Evolutionary conservation across 352 stramenopile species (phyloP).

Genomic region (Globisporangium carolinianum): DNA sequence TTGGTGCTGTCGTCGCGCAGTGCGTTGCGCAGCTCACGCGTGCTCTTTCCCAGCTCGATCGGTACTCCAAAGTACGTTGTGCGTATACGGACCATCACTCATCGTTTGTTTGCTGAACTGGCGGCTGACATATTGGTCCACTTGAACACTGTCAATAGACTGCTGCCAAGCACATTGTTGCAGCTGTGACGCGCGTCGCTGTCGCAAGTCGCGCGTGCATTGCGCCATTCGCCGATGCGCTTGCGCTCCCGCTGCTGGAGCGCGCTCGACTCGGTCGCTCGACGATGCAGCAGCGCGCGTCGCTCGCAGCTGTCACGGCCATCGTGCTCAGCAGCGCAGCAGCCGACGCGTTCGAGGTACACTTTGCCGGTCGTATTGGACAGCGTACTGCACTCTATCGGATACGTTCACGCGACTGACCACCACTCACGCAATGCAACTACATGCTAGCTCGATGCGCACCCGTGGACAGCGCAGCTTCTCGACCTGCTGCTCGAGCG

Average conservation of each 20-base stretch:
- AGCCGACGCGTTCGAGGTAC: constrained; percentile 32
- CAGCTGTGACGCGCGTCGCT: constrained; percentile 41
- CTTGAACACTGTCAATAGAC: constrained; percentile 8
- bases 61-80: constrained; percentile 63
- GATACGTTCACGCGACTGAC: too few relatives aligned
- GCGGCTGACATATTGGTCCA: background rate
- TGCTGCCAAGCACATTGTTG: constrained; percentile 43
- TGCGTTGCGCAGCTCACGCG: constrained; percentile 30
- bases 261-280: constrained; percentile 19
- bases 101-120: background rate
- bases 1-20: constrained; percentile 18
- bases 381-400: too few relatives aligned
- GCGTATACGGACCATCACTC: background rate
- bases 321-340: constrained; percentile 33
- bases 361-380: constrained; percentile 1
- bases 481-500: constrained; percentile 33
- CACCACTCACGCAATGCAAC: too few relatives aligned
- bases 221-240: constrained; percentile 32
- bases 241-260: constrained; percentile 32
- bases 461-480: constrained; percentile 41
- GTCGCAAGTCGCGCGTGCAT: constrained; percentile 32
- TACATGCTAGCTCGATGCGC: constrained; percentile 19
- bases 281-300: constrained; percentile 41
- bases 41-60: constrained; percentile 50
- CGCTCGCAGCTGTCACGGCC: constrained; percentile 39